Conservation (phyloP, 2,329 filamentous ascomycete species). For the Pezicula radicicola region DNA sequence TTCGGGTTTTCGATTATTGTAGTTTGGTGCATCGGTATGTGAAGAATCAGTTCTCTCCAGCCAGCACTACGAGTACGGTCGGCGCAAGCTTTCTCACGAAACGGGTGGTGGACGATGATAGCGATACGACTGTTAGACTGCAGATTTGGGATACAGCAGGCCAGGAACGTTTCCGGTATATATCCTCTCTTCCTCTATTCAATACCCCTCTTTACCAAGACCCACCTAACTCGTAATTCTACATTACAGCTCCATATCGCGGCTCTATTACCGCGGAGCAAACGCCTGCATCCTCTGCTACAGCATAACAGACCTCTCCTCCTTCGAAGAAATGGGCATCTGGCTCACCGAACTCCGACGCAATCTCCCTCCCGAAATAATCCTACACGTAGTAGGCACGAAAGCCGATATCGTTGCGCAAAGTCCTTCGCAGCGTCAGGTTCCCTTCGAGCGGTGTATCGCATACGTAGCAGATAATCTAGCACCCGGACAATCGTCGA, state of each 20-base stretch:
- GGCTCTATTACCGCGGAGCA: conserved; percentile 93
- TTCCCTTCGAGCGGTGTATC: conserved; percentile 93
- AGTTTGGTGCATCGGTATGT: conserved; percentile 69
- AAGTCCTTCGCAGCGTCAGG: conserved; percentile 74
- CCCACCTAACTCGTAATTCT: neutral
- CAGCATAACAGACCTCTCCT: conserved; percentile 82
- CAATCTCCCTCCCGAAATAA: conserved; percentile 69
- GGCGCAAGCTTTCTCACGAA: conserved; percentile 80
- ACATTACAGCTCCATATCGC: conserved; percentile 67
- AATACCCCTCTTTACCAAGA: neutral
- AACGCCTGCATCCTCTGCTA: conserved; percentile 94
- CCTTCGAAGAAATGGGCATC: conserved; percentile 87
- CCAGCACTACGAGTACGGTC: conserved; percentile 57
- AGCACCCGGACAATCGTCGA: conserved; percentile 65
- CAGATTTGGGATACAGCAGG: conserved; percentile 97
- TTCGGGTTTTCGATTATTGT: no score
- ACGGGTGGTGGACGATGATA: conserved; percentile 77
- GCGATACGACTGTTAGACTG: conserved; percentile 81
- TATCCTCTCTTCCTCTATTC: neutral
- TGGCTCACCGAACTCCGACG: conserved; percentile 84
- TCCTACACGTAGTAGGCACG: conserved; percentile 93
- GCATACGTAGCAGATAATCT: conserved; percentile 93
- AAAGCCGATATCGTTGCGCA: conserved; percentile 87
- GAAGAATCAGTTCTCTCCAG: conserved; percentile 28
- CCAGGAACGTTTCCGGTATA: conserved; percentile 81